These are phyloP conservation scores for Moniliophthora roreri DNA, from an alignment of 1,284 basidiomycete genomes.

Conservation along the genomic window DNA sequence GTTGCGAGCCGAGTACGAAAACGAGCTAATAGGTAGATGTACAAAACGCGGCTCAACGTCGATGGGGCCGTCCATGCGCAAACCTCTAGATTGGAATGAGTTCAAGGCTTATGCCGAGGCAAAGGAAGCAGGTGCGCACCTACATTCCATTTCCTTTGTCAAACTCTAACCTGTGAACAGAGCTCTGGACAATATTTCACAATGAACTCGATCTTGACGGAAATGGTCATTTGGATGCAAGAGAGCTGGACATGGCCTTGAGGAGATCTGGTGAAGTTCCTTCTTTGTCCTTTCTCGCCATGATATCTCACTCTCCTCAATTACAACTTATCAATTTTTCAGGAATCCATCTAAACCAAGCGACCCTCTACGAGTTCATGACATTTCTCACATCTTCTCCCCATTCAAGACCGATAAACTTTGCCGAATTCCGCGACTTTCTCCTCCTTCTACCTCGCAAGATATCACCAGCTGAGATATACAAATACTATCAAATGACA, in stretches of 20 bases:
- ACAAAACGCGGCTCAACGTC: conserved; percentile 43
- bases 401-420: conserved; percentile 71
- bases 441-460: conserved; percentile 83
- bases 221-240: conserved; percentile 77
- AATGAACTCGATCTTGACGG: conserved; percentile 84
- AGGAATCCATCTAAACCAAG: conserved; percentile 72
- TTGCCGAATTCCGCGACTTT: conserved; percentile 89
- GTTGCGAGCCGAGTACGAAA: conserved; percentile 72
- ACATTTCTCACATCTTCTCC: conserved; percentile 70
- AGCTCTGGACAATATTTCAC: conserved; percentile 89
- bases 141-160: neutral
- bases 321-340: conserved; percentile 15
- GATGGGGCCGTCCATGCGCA: conserved; percentile 29
- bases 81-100: conserved; percentile 71
- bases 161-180: conserved; percentile 37
- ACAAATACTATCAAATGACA: conserved; percentile 80
- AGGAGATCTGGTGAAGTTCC: conserved; percentile 64
- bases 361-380: conserved; percentile 79
- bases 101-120: conserved; percentile 77
- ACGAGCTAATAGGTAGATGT: conserved; percentile 71
- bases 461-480: conserved; percentile 83
- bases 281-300: conserved; percentile 13
- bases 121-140: conserved; percentile 75
- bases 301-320: neutral
- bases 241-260: conserved; percentile 72